A percentile compares a stretch with the other conserved stretches of the same genome.
Conservation (phyloP, 2,329 filamentous ascomycete genomes). For the Dactylellina drechsleri region DNA sequence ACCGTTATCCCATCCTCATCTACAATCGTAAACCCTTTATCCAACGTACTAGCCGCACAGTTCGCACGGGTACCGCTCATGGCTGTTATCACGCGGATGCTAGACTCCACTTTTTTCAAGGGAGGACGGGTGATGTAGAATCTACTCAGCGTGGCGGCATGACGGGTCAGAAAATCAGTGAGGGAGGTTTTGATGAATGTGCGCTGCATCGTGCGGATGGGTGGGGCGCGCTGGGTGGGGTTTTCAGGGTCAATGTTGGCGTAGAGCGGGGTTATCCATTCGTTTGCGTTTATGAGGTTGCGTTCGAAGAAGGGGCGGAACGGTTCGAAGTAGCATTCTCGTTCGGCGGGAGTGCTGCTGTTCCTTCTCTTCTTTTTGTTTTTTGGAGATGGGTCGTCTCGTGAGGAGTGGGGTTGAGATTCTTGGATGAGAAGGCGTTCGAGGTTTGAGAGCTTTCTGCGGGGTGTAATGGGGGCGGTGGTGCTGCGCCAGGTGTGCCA, state of each 20-base stretch:
- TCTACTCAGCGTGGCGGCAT: conserved; percentile 23
- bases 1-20: conserved; percentile 37
- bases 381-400: not conserved
- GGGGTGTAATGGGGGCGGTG: conserved; percentile 25
- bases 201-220: conserved; percentile 29
- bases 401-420: too few species aligned
- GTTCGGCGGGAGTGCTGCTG: not conserved
- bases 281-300: conserved; percentile 44
- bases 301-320: conserved; percentile 51
- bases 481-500: conserved; percentile 51
- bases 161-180: conserved; percentile 28
- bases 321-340: conserved; percentile 37
- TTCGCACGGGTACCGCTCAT: conserved; percentile 27
- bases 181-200: conserved; percentile 41
- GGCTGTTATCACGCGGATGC: conserved; percentile 44
- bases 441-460: conserved; percentile 3
- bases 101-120: conserved; percentile 46
- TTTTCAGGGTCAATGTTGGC: not conserved
- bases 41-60: conserved; percentile 34
- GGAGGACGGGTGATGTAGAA: conserved; percentile 51
- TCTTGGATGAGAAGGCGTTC: too few species aligned
- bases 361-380: not conserved
- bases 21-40: conserved; percentile 35
- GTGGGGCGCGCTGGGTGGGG: conserved; percentile 1
- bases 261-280: conserved; percentile 36